Base-by-base conservation (phyloP, 306 rosid genomes). In the Vicia villosa region DNA sequence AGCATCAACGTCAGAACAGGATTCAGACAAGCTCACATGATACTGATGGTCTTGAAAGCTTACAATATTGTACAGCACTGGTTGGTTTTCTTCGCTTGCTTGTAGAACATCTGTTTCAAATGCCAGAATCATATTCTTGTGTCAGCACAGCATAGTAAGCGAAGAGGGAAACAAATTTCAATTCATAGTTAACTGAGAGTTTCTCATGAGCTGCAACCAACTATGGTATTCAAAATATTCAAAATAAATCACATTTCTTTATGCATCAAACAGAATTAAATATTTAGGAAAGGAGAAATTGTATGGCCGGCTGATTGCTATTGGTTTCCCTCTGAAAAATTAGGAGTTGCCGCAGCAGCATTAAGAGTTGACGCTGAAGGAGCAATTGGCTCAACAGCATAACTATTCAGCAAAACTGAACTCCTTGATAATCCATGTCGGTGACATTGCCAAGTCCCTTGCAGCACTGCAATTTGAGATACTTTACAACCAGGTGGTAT, bases 81-180 rank as follows among this genome's bases (percentile, higher is more conserved):
- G 61, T 91, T 95, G 75, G 99, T 82, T 86, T 95, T 83, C 21
- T 95, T 95, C 0, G 99, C 97, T 77, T 91, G 97, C 77, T 91
- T 95, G 91, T 95, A 95, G 88, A 95, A 95, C 99, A 95, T 91
- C 97, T 95, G 97, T 86, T 84, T 46, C 86, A 84, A 75, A 62
- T 74, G 49, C 62, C 66, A 15, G 15, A 56, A 66, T 63, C 55
- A 68, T 69, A 37, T 75, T 52, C 32, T 46, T 66, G 60, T 7
- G 57, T 77, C 77, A 80, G 80, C 40, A 74, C 74, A 79, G 79
- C 46, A 40, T 22, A 51, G 47, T 11, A 38, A 62, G 69, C 14
- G 7, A 38, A 62, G 69, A 17, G 7, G 19, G 36, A 15, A 26
- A 66, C 63, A 66, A 45, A 61, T 32, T 10, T 43, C 16, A 6